Evolutionary conservation across 2,329 filamentous ascomycete species (phyloP).

Genomic region (Rhynchosporium secalis): DNA sequence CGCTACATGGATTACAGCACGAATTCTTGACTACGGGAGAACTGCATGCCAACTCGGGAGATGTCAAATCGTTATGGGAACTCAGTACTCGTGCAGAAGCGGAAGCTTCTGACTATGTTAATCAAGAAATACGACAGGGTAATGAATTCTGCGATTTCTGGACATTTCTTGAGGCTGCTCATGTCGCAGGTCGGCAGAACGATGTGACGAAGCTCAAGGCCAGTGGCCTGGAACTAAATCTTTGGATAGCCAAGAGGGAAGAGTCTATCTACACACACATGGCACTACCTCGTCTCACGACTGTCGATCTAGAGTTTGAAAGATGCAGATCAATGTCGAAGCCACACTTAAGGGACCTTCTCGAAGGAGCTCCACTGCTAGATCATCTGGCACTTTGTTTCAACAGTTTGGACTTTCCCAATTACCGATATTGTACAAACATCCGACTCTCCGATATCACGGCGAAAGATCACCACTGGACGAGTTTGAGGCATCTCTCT

Average conservation of each 20-base stretch:
- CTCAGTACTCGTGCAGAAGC: background rate
- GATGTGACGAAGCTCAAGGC: background rate
- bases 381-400: background rate
- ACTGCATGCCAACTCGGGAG: background rate
- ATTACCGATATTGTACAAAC: background rate
- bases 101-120: background rate
- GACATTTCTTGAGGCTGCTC: background rate
- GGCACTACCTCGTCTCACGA: background rate
- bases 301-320: background rate
- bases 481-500: background rate
- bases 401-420: background rate
- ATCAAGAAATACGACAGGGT: background rate
- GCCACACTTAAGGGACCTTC: background rate
- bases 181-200: background rate
- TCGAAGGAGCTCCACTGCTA: background rate
- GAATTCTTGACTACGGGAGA: background rate
- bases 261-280: background rate
- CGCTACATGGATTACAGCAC: background rate
- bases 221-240: background rate
- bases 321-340: background rate
- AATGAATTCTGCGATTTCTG: background rate
- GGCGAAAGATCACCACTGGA: background rate
- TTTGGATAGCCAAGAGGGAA: background rate
- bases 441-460: background rate
- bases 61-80: background rate